Base-by-base conservation (phyloP, 2,329 filamentous ascomycete species). In the Arthrobotrys iridis region DNA sequence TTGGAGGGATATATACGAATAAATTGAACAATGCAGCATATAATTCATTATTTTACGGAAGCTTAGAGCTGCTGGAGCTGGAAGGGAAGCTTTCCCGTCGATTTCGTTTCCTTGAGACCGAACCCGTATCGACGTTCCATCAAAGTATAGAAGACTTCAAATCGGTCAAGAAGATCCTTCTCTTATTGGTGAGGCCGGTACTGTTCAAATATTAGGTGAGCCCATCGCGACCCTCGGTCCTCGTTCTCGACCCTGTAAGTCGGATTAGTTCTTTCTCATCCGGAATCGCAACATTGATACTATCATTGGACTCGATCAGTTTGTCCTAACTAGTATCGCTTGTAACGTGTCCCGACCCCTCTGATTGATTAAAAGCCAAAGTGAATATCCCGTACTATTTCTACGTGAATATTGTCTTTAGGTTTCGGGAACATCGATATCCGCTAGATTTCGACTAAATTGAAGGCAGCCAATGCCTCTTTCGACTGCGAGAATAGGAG, bases 311-410 rank as follows among this genome's bases (percentile, higher is more conserved):
- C 35, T 66, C 18, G 24, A 66, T 45, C 60, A 52, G 18, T 52
- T 50, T 18, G 43, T 55, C n/a, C n/a, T n/a, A n/a, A n/a, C n/a
- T n/a, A n/a, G n/a, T n/a, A n/a, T 52, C n/a, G 60, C 45, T 15
- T 64, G 60, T 11, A 45, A 28, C 11, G 45, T 37, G n/a, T 52
- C 46, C 28, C 30, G 28, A 11, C 60, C 5, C 45, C 33, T 30
- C 60, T 30, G 35, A 64, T 28, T n/a, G n/a, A 52, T 10, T 45
- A 43, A 50, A 64, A 52, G n/a, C 60, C 60, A 37, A 64, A 64
- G 18, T 52, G 40, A n/a, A n/a, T n/a, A n/a, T n/a, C n/a, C n/a
- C n/a, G n/a, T n/a, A n/a, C n/a, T n/a, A n/a, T n/a, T n/a, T n/a
- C n/a, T n/a, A n/a, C n/a, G n/a, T n/a, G n/a, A n/a, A n/a, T n/a